A percentile compares a stretch with the other conserved stretches of the same genome.
These are phyloP conservation scores for Arachis stenosperma DNA, from an alignment of 306 rosid species.

Conservation along the genomic window DNA sequence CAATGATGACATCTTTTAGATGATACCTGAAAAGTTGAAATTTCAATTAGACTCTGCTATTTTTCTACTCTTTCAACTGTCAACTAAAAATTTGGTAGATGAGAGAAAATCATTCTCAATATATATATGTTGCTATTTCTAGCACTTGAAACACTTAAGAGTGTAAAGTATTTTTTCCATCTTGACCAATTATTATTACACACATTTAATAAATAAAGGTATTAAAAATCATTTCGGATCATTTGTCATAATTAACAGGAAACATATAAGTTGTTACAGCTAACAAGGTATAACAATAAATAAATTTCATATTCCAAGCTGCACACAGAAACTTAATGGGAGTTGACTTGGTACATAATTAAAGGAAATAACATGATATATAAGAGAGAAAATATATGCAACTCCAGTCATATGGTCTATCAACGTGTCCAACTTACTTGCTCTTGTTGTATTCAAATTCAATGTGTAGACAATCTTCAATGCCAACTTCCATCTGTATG, in stretches of 20 bases:
- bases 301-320: conserved; percentile 31
- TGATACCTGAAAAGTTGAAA: conserved; percentile 73
- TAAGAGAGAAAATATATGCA: not conserved
- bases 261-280: not conserved
- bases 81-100: conserved; percentile 16
- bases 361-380: conserved; percentile 10
- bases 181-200: too few species aligned
- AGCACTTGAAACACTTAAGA: too few species aligned
- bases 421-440: conserved; percentile 68
- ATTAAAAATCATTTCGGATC: conserved; percentile 10
- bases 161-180: too few species aligned
- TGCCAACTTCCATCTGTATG: conserved; percentile 98
- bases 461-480: conserved; percentile 97
- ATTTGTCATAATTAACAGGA: conserved; percentile 18
- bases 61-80: not conserved
- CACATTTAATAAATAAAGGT: too few species aligned
- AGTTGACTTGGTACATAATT: conserved; percentile 22
- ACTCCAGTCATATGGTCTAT: conserved; percentile 34
- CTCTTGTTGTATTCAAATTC: conserved; percentile 98
- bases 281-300: conserved; percentile 9
- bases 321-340: conserved; percentile 9
- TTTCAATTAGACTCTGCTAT: conserved; percentile 23
- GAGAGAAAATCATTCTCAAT: not conserved
- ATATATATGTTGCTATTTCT: too few species aligned
- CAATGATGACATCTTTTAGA: conserved; percentile 92